Conservation (phyloP, 2,329 filamentous ascomycete species). For the Fusarium tricinctum region DNA sequence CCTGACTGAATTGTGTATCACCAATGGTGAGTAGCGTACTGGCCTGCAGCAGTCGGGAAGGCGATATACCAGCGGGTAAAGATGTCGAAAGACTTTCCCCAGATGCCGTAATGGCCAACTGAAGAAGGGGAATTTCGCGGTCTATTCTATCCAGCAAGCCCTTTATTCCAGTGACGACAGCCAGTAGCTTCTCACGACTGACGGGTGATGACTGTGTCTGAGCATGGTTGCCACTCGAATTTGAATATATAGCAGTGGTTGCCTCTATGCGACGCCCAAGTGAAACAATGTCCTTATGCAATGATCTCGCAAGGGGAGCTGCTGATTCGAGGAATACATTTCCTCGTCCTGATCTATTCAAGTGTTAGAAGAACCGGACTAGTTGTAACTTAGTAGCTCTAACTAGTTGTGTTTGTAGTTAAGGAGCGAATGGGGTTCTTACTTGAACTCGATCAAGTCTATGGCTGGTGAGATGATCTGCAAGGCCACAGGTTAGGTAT, state of each 20-base stretch:
- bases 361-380: slow-evolving; percentile 25
- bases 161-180: slow-evolving; percentile 82
- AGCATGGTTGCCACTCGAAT: slow-evolving; percentile 55
- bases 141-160: slow-evolving; percentile 83
- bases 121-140: slow-evolving; percentile 90
- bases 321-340: slow-evolving; percentile 82
- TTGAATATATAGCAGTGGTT: slow-evolving; percentile 75
- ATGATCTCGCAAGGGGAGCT: slow-evolving; percentile 82
- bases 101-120: slow-evolving; percentile 93
- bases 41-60: slow-evolving; percentile 90
- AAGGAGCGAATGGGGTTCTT: slow-evolving; percentile 46
- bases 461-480: slow-evolving; percentile 91
- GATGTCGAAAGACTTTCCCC: slow-evolving; percentile 87
- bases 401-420: slow-evolving; percentile 26
- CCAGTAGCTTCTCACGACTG: slow-evolving; percentile 73
- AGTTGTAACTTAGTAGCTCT: slow-evolving; percentile 2
- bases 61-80: slow-evolving; percentile 86
- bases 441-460: slow-evolving; percentile 93
- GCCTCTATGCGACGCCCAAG: slow-evolving; percentile 81
- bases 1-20: slow-evolving; percentile 83
- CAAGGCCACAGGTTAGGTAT: slow-evolving; percentile 18
- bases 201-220: slow-evolving; percentile 56
- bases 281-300: slow-evolving; percentile 85
- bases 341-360: slow-evolving; percentile 63
- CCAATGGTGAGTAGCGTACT: slow-evolving; percentile 91